Evolutionary conservation across 257 asterid genomes (phyloP), one percentile per base, ranked within the genome.

Genomic region (Przewalskia tangutica): DNA sequence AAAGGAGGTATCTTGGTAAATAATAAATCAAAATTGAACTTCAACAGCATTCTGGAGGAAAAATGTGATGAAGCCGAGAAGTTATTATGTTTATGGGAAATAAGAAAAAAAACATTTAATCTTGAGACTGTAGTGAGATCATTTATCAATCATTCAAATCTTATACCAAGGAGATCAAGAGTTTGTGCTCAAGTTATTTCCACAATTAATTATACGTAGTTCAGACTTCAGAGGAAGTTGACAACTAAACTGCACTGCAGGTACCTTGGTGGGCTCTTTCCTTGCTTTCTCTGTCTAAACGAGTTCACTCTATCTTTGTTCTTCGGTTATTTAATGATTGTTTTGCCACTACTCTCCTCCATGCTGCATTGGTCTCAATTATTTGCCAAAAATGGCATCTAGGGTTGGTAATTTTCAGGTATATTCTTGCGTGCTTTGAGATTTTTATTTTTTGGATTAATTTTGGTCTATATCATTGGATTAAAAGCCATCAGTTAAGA

Each of bases 211-310:
- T 20, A 5, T 0, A 3, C n/a, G 1, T 46, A 54, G n/a, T n/a
- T n/a, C n/a, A n/a, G n/a, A n/a, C n/a, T 71, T 71, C 59, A 46
- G 42, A 20, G 40, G 59, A 71, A 46, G 70, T 63, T 63, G 70
- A 63, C n/a, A 9, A 67, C 68, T 73, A 20, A 59, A 60, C 77
- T 67, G 60, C 81, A 18, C 82, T 89, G 87, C 97, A 95, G 99
- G 89, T 94, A 77, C 99, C 99, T 64, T 95, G 97, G 99, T 95
- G 99, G 99, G 98, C 98, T 58, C 88, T 95, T 73, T 87, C 90
- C 88, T 87, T 95, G 91, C 87, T 95, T 53, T 86, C 93, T 85
- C 83, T 95, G 86, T 95, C 99, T 58, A 95, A 95, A 86, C 85
- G 97, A 87, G 82, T 91, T 86, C 99, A 93, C 86, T 95, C 99